Evolutionary conservation across 305 asterid species (phyloP), one percentile per base, ranked within the genome.

Genomic region (Fraxinus paxiana): DNA sequence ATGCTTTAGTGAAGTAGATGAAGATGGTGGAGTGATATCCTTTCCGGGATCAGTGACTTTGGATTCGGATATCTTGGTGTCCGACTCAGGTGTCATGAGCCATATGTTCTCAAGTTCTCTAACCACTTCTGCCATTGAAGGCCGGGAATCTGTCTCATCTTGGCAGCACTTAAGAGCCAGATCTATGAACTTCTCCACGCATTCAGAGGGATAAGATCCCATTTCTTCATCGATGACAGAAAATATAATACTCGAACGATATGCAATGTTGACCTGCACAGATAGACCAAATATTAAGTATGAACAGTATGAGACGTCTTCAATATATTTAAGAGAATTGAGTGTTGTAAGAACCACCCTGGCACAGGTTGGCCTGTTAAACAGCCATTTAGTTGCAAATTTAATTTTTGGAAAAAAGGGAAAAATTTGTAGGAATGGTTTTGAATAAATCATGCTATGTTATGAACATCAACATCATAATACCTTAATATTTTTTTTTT

Each of bases 81-180:
- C 93, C 4, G 92, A 86, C 35, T 93, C 97, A 2, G 98, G 95
- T 88, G 91, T 85, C 97, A 89, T 88, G 6, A 56, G 80, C 93
- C 93, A 87, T 90, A 95, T 88, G 88, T 63, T 88, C 73, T 95
- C 98, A 0, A 93, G 91, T 83, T 93, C 97, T 73, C 97, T 83
- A 9, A 92, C 91, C 30, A 93, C 97, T 85, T 92, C 95, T 4
- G 93, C 82, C 98, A 93, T 92, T 17, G 97, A 83, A 9, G 98
- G 98, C 31, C 98, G 91, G 8, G 85, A 72, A 10, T 90, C 88
- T 2, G 97, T 91, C 87, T 90, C 95, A 0, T 93, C 97, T 73
- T 84, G 90, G 90, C 98, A 93, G 76, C 98, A 95, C 75, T 83
- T 93, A n/a, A 95, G 98, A 34, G 97, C 98, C 38, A 95, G 87